Evolutionary conservation across 2,329 filamentous ascomycete species (phyloP).

Genomic region (Plenodomus tracheiphilus): DNA sequence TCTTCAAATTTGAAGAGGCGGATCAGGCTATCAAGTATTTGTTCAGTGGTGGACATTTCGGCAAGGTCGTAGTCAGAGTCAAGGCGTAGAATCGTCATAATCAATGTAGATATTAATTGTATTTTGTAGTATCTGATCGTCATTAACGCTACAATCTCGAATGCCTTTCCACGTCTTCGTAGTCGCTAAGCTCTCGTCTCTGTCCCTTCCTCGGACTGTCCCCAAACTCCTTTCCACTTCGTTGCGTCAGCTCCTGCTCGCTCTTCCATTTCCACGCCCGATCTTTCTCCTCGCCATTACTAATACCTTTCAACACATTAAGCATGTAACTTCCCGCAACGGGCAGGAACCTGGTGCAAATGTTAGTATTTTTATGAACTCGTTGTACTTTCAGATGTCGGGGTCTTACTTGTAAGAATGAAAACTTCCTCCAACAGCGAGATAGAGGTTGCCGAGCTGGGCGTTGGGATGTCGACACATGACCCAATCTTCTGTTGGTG

Average conservation of each 20-base stretch:
- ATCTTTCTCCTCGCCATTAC: slow-evolving; percentile 45
- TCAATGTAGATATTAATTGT: background rate
- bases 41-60: slow-evolving; percentile 45
- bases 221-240: slow-evolving; percentile 24
- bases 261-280: slow-evolving; percentile 42
- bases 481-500: slow-evolving; percentile 65
- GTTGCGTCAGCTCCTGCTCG: slow-evolving; percentile 15
- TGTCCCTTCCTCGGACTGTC: slow-evolving; percentile 8
- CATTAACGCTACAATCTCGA: slow-evolving; percentile 4
- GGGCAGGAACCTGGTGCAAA: slow-evolving; percentile 55
- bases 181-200: slow-evolving; percentile 17
- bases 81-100: slow-evolving; percentile 15
- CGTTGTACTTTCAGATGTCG: too few relatives aligned
- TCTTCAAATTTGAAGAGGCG: slow-evolving; percentile 44
- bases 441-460: slow-evolving; percentile 56
- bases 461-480: slow-evolving; percentile 58
- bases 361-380: background rate
- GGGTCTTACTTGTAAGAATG: slow-evolving; percentile 64
- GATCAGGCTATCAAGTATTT: slow-evolving; percentile 34
- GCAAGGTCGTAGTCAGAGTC: slow-evolving; percentile 43
- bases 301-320: slow-evolving; percentile 43
- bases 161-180: slow-evolving; percentile 5
- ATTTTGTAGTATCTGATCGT: background rate
- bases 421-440: slow-evolving; percentile 65
- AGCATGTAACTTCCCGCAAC: slow-evolving; percentile 63